phyloP scores from a whole-genome alignment of 139 green algal genomes.

The Volvox reticuliferus region DNA sequence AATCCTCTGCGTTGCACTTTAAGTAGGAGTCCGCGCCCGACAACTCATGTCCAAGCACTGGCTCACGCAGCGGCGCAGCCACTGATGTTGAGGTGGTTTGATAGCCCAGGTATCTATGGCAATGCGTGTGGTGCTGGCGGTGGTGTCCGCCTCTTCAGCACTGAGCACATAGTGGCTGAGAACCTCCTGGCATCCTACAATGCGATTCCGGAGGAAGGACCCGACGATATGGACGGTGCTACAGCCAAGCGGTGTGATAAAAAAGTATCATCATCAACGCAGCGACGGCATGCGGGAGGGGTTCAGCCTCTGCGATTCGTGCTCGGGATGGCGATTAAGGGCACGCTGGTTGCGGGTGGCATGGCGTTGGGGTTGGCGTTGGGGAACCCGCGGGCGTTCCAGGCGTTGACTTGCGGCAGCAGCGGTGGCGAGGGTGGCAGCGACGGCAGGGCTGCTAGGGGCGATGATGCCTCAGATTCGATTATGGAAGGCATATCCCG shows the following conservation, averaged over 20 bases:
- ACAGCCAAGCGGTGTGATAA: background rate
- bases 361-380: background rate
- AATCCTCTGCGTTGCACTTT: background rate
- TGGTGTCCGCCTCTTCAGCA: background rate
- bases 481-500: background rate
- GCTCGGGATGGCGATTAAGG: constrained; percentile 21
- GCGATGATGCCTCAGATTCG: background rate
- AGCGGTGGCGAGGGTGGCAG: background rate
- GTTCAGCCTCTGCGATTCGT: background rate
- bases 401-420: background rate
- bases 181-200: background rate
- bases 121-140: background rate
- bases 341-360: constrained; percentile 25
- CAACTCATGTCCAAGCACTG: background rate
- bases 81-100: background rate
- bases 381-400: too few relatives aligned
- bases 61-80: background rate
- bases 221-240: background rate
- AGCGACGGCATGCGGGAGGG: background rate
- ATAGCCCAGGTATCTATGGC: background rate
- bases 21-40: too few relatives aligned
- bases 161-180: background rate
- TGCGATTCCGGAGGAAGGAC: background rate
- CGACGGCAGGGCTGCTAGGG: background rate
- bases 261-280: too few relatives aligned